Base-by-base conservation (phyloP, 164 flowering plant species). In the Annona squamosa region DNA sequence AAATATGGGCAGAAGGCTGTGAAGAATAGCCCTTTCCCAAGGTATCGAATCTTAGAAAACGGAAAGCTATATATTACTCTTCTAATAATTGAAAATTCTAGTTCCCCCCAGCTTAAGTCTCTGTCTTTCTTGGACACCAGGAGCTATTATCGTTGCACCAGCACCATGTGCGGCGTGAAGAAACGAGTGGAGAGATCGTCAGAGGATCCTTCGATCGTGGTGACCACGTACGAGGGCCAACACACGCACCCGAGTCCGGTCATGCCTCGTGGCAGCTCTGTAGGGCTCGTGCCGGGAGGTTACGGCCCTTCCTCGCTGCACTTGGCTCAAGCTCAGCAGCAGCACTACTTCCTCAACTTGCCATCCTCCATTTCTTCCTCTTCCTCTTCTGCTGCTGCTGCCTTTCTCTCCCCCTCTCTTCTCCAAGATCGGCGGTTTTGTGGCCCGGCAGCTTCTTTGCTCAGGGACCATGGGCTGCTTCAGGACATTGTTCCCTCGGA, bases 1-100 rank as follows among this genome's bases (percentile, higher is more conserved):
- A 93, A 93, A 78, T 93, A 93, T 77, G 98, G 98, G 63, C 98
- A 93, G 75, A 93, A 93, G 74, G 98, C 98, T 57, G 98, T 93
- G 41, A 93, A 93, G 67, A 93, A 91, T 69, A 93, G 98, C 87
- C 98, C 95, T 52, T 89, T 80, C 77, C 98, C 98, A 3, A 91
- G 96, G 98, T 90, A 86, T 0, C 2, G 3, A 48, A 18, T 48
- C 48, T 26, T 6, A 9, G 3, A 13, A 26, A 48, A 13, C 46
- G 3, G 5, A 66, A 9, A 41, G n/a, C 66, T 4, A 43, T 43
- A 46, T 2, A 16, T 13, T 44, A 41, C 44, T 66, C 46, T 2
- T 52, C 37, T 26, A 26, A 26, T 26, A 26, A 26, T 26, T 26
- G 37, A 26, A 26, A 26, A 26, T 26, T 26, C 0, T 26, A 26